Conservation (phyloP, 1,139 yeast genomes). For the Yamadazyma pseudoaaseri region DNA sequence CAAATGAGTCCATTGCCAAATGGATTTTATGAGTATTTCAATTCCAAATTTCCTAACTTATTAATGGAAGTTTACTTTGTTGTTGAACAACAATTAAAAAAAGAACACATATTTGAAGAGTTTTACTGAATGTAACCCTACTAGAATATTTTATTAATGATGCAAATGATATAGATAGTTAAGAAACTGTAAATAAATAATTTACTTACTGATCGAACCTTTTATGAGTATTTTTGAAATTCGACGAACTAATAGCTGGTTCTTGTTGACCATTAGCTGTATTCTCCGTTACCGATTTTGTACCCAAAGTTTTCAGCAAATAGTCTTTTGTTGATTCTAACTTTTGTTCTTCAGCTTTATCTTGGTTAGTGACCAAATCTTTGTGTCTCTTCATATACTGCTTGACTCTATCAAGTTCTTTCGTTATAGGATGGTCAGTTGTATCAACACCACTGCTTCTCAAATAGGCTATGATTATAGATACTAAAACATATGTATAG, state of each 20-base stretch:
- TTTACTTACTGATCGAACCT: conserved; percentile 34
- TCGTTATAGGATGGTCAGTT: conserved; percentile 59
- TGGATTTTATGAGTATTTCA: conserved; percentile 79
- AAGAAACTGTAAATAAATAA: conserved; percentile 4
- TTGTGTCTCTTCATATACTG: conserved; percentile 64
- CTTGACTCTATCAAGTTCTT: conserved; percentile 70
- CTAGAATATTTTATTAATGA: conserved; percentile 9
- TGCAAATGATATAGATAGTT: conserved; percentile 9
- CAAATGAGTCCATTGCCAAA: conserved; percentile 79
- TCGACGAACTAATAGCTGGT: conserved; percentile 60
- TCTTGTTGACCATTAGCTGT: conserved; percentile 22
- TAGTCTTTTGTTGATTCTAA: conserved; percentile 33
- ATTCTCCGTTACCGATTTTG: conserved; percentile 28
- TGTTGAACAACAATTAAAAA: conserved; percentile 53
- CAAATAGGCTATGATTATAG: conserved; percentile 54
- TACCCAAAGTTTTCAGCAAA: conserved; percentile 45
- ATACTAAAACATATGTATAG: conserved; percentile 45
- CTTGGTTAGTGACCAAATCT: conserved; percentile 28
- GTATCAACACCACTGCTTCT: conserved; percentile 62
- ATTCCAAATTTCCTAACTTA: conserved; percentile 70
- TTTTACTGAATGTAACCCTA: conserved; percentile 31
- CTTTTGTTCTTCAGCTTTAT: conserved; percentile 20
- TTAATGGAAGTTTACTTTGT: conserved; percentile 73
- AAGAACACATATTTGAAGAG: conserved; percentile 61
- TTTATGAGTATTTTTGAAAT: conserved; percentile 61